Evolutionary conservation across 306 rosid species (phyloP).

Genomic region (Aeschynomene evenia): DNA sequence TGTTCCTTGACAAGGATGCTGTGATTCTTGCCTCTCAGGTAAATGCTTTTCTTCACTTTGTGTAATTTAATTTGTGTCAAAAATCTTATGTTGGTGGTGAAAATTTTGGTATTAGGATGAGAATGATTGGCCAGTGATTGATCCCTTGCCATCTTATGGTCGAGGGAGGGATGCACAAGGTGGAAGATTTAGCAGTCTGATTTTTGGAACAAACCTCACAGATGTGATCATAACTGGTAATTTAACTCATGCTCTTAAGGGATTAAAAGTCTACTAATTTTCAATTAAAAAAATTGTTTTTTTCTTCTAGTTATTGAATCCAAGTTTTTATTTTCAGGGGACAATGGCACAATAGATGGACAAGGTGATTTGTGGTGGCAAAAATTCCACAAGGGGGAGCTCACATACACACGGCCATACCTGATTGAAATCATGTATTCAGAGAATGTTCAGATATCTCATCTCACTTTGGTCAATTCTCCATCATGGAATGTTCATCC

Average conservation of each 20-base stretch:
- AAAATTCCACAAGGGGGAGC: constrained; percentile 49
- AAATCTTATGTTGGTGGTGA: neutral
- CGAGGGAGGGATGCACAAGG: constrained; percentile 71
- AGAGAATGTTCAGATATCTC: constrained; percentile 55
- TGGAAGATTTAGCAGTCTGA: constrained; percentile 66
- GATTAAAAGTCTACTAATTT: neutral
- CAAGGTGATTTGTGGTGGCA: constrained; percentile 86
- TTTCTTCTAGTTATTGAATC: constrained; percentile 7
- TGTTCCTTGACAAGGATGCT: constrained; percentile 76
- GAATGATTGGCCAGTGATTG: constrained; percentile 70
- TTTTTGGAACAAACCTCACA: constrained; percentile 76
- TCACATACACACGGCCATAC: constrained; percentile 66
- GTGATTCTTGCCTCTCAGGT: constrained; percentile 84
- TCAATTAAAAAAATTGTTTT: neutral
- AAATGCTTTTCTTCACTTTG: constrained; percentile 8
- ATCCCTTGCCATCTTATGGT: constrained; percentile 71
- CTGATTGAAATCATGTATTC: constrained; percentile 72
- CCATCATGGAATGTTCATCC: constrained; percentile 64
- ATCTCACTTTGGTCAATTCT: constrained; percentile 68
- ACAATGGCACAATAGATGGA: constrained; percentile 76
- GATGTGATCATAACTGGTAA: constrained; percentile 72
- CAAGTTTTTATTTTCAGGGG: constrained; percentile 46
- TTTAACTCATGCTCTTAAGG: neutral
- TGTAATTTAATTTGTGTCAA: neutral
- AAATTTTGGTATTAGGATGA: constrained; percentile 49